These are phyloP conservation scores for Oemleria cerasiformis DNA, from an alignment of 306 rosid species.

Conservation along the genomic window DNA sequence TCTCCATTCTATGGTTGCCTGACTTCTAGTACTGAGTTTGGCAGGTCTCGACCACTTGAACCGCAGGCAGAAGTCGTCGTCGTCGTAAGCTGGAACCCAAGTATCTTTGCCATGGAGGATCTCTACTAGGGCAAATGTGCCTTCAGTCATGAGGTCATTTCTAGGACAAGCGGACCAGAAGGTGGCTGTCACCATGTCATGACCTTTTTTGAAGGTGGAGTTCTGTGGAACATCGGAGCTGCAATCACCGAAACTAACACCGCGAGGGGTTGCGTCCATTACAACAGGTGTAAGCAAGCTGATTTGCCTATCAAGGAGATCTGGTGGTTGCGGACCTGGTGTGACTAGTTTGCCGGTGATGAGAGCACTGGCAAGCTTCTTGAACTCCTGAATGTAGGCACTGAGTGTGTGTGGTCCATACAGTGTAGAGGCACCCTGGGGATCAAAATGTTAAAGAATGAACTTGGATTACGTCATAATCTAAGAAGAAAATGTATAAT, in stretches of 20 bases:
- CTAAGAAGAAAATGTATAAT: background rate
- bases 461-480: background rate
- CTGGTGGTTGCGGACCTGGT: slow-evolving; percentile 80
- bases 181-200: slow-evolving; percentile 46
- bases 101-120: slow-evolving; percentile 46
- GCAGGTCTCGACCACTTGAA: slow-evolving; percentile 83
- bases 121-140: slow-evolving; percentile 85
- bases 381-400: slow-evolving; percentile 89
- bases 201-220: slow-evolving; percentile 62
- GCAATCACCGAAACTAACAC: slow-evolving; percentile 68
- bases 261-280: slow-evolving; percentile 63
- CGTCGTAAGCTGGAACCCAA: slow-evolving; percentile 86
- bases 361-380: slow-evolving; percentile 74
- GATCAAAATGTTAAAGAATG: slow-evolving; percentile 11
- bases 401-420: slow-evolving; percentile 84
- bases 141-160: slow-evolving; percentile 89
- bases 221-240: slow-evolving; percentile 57
- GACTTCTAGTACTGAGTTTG: slow-evolving; percentile 56
- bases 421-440: slow-evolving; percentile 85
- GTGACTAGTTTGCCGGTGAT: slow-evolving; percentile 33
- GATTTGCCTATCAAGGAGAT: slow-evolving; percentile 68
- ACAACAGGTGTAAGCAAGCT: slow-evolving; percentile 77
- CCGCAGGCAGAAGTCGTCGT: slow-evolving; percentile 83
- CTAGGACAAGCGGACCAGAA: slow-evolving; percentile 97
- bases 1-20: slow-evolving; percentile 86